Percentiles rank a stretch among this genome's conserved stretches.
Conservation (phyloP, 129 eudicot genomes). For the Rutidosis leptorrhynchoides region DNA sequence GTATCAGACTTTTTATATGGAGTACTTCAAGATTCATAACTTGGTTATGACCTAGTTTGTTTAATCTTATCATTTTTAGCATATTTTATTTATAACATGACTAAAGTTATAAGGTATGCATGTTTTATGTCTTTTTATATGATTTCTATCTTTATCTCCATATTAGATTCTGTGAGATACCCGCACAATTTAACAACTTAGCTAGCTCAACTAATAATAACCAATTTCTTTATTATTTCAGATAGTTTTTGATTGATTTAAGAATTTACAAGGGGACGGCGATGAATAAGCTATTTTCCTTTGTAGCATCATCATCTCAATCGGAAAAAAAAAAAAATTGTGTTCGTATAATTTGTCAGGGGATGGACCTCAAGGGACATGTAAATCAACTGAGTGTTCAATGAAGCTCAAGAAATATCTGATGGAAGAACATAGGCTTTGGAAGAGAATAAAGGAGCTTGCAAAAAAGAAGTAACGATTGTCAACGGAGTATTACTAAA, state of each 20-base stretch:
- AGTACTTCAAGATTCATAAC: too few relatives aligned
- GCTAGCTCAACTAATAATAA: not conserved
- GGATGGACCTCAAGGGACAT: constrained; percentile 29
- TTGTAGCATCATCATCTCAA: constrained; percentile 43
- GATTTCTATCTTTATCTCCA: too few relatives aligned
- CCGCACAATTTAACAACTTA: too few relatives aligned
- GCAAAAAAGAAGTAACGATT: constrained; percentile 69
- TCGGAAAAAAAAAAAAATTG: constrained; percentile 47
- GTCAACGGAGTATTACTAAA: constrained; percentile 67
- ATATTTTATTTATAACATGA: not conserved
- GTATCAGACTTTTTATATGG: too few relatives aligned
- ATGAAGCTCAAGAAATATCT: constrained; percentile 74
- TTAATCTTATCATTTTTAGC: too few relatives aligned
- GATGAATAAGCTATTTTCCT: constrained; percentile 91
- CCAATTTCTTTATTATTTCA: constrained; percentile 17
- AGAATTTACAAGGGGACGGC: constrained; percentile 20
- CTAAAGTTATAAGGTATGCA: too few relatives aligned
- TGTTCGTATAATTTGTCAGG: constrained; percentile 47
- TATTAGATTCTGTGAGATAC: too few relatives aligned
- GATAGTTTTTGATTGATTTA: constrained; percentile 25
- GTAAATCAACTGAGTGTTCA: constrained; percentile 92
- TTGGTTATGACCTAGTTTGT: too few relatives aligned
- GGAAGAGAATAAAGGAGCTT: constrained; percentile 88
- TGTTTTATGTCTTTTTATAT: too few relatives aligned
- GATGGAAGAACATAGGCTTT: constrained; percentile 83